These are phyloP conservation scores for Neonectria faginata DNA, from an alignment of 2,329 filamentous ascomycete species.

Conservation along the genomic window DNA sequence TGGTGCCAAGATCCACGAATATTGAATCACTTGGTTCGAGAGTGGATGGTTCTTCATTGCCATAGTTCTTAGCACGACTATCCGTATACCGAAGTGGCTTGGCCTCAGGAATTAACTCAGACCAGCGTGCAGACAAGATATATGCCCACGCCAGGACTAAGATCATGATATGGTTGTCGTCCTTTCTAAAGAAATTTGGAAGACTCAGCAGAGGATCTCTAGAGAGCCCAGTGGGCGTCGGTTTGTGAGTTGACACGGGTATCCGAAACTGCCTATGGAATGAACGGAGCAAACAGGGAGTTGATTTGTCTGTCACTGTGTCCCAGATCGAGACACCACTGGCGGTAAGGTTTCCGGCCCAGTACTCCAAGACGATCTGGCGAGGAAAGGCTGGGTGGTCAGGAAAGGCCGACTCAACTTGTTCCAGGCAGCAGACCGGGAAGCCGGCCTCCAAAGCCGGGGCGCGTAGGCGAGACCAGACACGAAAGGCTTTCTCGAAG, in stretches of 20 bases:
- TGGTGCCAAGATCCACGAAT: slow-evolving; percentile 6
- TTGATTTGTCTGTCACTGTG: not conserved
- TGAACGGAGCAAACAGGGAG: not conserved
- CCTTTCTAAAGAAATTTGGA: slow-evolving; percentile 2
- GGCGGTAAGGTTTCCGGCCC: not conserved
- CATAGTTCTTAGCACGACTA: not conserved
- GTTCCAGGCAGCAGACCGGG: no score
- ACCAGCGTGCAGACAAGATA: slow-evolving; percentile 15
- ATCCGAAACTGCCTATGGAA: not conserved
- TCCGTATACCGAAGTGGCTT: slow-evolving; percentile 12
- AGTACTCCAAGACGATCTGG: not conserved
- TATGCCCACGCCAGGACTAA: slow-evolving; percentile 18
- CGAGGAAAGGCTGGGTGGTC: no score
- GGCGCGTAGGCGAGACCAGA: no score
- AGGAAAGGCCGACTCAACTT: no score
- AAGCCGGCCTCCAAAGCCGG: no score
- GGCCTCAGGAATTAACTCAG: slow-evolving; percentile 4
- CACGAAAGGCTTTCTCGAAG: no score
- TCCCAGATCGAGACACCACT: not conserved
- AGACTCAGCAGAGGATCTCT: not conserved
- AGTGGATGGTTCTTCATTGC: not conserved
- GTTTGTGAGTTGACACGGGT: not conserved
- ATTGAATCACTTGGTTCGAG: not conserved
- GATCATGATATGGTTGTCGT: slow-evolving; percentile 15
- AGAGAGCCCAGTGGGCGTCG: not conserved